Percentiles rank a stretch among this genome's conserved stretches.
These are phyloP conservation scores for Alternaria incomplexa DNA, from an alignment of 2,329 filamentous ascomycete species.

Conservation along the genomic window DNA sequence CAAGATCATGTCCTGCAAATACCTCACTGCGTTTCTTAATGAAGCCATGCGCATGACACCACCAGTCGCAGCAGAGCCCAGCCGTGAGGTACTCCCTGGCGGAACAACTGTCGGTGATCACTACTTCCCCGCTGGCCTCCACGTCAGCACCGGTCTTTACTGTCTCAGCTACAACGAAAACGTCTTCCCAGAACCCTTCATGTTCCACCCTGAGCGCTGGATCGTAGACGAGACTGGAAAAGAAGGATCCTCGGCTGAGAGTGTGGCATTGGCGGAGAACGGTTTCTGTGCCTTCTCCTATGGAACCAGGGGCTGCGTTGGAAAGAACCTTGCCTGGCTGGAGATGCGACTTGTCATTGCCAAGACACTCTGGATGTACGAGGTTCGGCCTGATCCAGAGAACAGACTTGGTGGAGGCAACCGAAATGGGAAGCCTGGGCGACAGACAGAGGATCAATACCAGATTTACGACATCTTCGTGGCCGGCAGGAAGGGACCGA, in stretches of 20 bases:
- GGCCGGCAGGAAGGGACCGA: slow-evolving; percentile 41
- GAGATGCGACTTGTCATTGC: slow-evolving; percentile 35
- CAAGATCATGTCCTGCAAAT: slow-evolving; percentile 25
- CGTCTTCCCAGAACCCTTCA: slow-evolving; percentile 25
- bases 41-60: slow-evolving; percentile 33
- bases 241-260: slow-evolving; percentile 15
- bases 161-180: slow-evolving; percentile 23
- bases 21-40: slow-evolving; percentile 29
- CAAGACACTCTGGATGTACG: slow-evolving; percentile 29
- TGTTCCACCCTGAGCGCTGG: slow-evolving; percentile 37
- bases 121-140: slow-evolving; percentile 24
- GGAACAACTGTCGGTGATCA: slow-evolving; percentile 24
- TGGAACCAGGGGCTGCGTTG: slow-evolving; percentile 38
- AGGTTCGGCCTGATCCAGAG: slow-evolving; percentile 25
- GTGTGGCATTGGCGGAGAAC: slow-evolving; percentile 18
- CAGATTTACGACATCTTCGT: slow-evolving; percentile 39
- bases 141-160: slow-evolving; percentile 21
- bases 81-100: slow-evolving; percentile 29
- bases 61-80: slow-evolving; percentile 22
- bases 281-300: slow-evolving; percentile 33
- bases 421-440: slow-evolving; percentile 18
- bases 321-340: slow-evolving; percentile 40
- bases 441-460: slow-evolving; percentile 29
- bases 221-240: slow-evolving; percentile 22
- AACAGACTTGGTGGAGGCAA: slow-evolving; percentile 33